phyloP scores from a whole-genome alignment of 2,329 filamentous ascomycete species.

The Pseudopithomyces maydicus region DNA sequence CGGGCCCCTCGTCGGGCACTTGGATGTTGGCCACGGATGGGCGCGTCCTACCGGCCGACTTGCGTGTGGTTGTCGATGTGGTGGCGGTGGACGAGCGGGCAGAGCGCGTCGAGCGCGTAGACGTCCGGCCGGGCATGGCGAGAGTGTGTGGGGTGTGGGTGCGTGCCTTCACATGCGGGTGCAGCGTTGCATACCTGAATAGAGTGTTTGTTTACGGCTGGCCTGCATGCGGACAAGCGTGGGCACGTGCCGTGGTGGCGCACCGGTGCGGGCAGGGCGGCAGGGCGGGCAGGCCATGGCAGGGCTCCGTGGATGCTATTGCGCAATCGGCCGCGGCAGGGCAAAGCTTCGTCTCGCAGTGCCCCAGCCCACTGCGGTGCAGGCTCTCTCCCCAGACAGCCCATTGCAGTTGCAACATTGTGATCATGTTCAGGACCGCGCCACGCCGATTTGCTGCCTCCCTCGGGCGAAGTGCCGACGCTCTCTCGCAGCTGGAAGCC shows the following conservation, averaged over 20 bases:
- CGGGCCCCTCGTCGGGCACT: conserved; percentile 73
- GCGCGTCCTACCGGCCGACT: conserved; percentile 45
- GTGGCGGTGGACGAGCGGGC: conserved; percentile 43
- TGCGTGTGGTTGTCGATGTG: conserved; percentile 48
- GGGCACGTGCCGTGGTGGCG: conserved; percentile 15
- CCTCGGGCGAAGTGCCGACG: conserved; percentile 60
- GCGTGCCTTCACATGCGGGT: too few species aligned
- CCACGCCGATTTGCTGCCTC: conserved; percentile 70
- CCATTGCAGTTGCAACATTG: background rate
- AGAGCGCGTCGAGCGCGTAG: conserved; percentile 50
- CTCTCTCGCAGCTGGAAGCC: conserved; percentile 52
- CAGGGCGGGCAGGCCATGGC: background rate
- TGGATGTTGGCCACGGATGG: conserved; percentile 49
- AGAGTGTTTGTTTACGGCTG: conserved; percentile 17
- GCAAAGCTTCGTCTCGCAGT: background rate
- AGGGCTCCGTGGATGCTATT: conserved; percentile 14
- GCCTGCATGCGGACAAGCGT: conserved; percentile 12
- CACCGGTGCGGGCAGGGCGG: background rate
- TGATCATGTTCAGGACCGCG: conserved; percentile 75
- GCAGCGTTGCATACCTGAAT: conserved; percentile 1
- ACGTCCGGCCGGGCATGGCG: conserved; percentile 54
- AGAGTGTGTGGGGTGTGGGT: conserved; percentile 2
- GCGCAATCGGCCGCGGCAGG: conserved; percentile 30
- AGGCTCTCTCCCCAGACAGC: background rate
- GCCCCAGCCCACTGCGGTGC: too few species aligned